phyloP scores from a whole-genome alignment of 345 rosid genomes.

The Linum usitatissimum region DNA sequence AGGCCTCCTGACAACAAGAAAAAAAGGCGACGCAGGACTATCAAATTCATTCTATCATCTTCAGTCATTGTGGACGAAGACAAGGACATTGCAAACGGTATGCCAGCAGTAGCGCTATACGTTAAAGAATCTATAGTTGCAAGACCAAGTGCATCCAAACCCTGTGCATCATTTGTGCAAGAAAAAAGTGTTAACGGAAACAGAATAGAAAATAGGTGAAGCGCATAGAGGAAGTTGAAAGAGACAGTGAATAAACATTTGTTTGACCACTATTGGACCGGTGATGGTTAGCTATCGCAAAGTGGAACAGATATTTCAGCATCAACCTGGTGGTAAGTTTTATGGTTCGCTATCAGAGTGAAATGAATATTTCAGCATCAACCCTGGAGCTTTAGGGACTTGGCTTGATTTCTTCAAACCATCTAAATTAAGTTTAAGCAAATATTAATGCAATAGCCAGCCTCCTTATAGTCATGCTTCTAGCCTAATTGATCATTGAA shows the following conservation, averaged over 20 bases:
- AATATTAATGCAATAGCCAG: not conserved
- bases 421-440: too few relatives aligned
- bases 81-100: constrained; percentile 38
- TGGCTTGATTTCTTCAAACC: too few relatives aligned
- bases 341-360: too few relatives aligned
- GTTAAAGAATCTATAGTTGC: constrained; percentile 59
- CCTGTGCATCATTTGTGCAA: constrained; percentile 33
- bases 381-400: too few relatives aligned
- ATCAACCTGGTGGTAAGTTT: too few relatives aligned
- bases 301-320: too few relatives aligned
- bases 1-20: constrained; percentile 46
- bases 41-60: constrained; percentile 67
- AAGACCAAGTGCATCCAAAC: constrained; percentile 82
- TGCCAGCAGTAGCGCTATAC: constrained; percentile 32
- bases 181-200: not conserved
- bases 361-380: too few relatives aligned
- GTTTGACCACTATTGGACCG: too few relatives aligned
- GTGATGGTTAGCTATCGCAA: too few relatives aligned
- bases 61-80: constrained; percentile 44
- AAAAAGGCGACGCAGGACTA: constrained; percentile 56
- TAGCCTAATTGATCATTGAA: not conserved
- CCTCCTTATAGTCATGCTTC: not conserved
- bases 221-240: not conserved
- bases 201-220: not conserved
- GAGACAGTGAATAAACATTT: not conserved